Conservation (phyloP, 129 eudicot species). For the carrot (Daucus carota) region DNA sequence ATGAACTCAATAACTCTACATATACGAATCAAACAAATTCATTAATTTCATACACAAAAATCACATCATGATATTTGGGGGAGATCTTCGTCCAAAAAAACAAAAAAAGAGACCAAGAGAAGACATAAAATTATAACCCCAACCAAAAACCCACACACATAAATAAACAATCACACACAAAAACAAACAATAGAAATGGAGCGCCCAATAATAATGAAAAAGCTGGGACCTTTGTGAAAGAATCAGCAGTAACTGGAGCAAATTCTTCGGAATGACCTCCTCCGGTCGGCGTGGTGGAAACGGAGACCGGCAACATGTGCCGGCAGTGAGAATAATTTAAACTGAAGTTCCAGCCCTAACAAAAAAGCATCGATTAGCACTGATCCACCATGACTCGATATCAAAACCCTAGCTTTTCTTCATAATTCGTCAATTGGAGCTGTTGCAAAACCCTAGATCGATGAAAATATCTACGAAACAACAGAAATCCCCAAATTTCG, state of each 20-base stretch:
- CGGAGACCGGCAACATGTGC: constrained; percentile 68
- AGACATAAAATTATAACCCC: neutral
- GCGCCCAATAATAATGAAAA: neutral
- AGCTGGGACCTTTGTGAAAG: constrained; percentile 34
- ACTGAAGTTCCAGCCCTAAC: constrained; percentile 17
- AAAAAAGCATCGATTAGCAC: constrained; percentile 12
- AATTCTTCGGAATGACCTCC: constrained; percentile 17
- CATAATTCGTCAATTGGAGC: constrained; percentile 9
- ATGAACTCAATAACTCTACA: no score
- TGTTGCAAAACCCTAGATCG: constrained; percentile 21
- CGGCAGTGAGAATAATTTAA: constrained; percentile 29
- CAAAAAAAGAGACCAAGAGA: neutral
- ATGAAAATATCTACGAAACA: constrained; percentile 11
- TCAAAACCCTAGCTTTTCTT: constrained; percentile 28
- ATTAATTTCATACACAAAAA: neutral
- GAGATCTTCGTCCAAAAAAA: no score
- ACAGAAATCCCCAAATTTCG: constrained; percentile 10
- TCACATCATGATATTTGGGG: neutral
- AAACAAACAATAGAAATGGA: neutral
- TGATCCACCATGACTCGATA: constrained; percentile 25
- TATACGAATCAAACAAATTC: neutral
- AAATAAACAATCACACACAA: neutral
- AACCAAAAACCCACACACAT: neutral
- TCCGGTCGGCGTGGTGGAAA: constrained; percentile 43
- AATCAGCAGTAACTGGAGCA: constrained; percentile 26